These are phyloP conservation scores for Lactarius hatsudake DNA, from an alignment of 768 basidiomycete genomes.

Conservation along the genomic window DNA sequence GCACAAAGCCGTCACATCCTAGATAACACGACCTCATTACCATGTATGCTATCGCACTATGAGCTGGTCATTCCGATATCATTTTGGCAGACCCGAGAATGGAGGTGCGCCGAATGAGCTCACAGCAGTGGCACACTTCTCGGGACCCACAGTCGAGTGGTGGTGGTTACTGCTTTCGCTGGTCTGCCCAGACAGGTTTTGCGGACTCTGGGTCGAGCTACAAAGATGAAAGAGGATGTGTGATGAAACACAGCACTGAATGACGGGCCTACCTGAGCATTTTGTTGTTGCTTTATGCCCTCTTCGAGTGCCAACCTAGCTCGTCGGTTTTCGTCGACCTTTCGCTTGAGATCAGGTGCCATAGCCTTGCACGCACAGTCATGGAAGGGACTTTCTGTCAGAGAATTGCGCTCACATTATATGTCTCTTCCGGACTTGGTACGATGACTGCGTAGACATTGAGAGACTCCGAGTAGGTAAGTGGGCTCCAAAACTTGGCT, in stretches of 20 bases:
- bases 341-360: conserved; percentile 38
- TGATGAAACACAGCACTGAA: background rate
- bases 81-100: background rate
- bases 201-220: conserved; percentile 37
- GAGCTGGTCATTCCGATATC: background rate
- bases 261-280: conserved; percentile 31
- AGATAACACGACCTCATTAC: background rate
- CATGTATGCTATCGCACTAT: conserved; percentile 3
- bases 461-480: background rate
- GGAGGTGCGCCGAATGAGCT: background rate
- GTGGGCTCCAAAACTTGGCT: background rate
- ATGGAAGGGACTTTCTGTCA: background rate
- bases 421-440: conserved; percentile 37
- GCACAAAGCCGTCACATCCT: conserved; percentile 52
- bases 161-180: conserved; percentile 9
- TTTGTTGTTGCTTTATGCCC: conserved; percentile 32
- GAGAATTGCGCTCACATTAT: conserved; percentile 32
- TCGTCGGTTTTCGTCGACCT: conserved; percentile 39
- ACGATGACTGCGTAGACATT: conserved; percentile 29
- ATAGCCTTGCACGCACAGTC: conserved; percentile 31
- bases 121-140: background rate
- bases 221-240: conserved; percentile 4
- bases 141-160: background rate
- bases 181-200: conserved; percentile 39
- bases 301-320: conserved; percentile 36